These are phyloP conservation scores for Trichoderma sp. DNA, from an alignment of 2,329 filamentous ascomycete species.

Conservation along the genomic window DNA sequence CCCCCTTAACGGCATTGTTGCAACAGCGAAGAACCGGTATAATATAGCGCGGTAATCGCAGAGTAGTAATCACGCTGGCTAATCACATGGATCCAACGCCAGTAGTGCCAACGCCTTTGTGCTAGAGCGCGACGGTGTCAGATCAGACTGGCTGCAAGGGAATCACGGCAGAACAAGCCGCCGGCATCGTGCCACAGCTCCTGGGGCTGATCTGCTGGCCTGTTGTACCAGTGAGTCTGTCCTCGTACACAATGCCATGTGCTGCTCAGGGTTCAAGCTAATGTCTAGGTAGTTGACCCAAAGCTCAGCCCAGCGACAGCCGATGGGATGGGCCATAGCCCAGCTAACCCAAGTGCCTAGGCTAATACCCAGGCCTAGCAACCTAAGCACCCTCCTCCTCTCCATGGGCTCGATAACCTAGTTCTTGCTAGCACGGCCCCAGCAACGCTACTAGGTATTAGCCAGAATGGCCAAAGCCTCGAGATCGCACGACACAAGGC, in stretches of 20 bases:
- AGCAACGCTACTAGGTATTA: not conserved
- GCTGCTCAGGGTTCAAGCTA: not conserved
- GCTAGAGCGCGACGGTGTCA: not conserved
- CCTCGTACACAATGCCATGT: not conserved
- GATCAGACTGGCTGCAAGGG: slow-evolving; percentile 7
- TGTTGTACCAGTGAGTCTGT: not conserved
- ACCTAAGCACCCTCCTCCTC: not conserved
- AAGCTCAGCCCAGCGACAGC: slow-evolving; percentile 16
- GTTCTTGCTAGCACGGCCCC: not conserved
- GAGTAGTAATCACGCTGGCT: not conserved
- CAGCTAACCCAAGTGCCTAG: not conserved
- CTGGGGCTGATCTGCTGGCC: slow-evolving; percentile 7
- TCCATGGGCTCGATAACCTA: not conserved
- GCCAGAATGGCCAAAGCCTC: slow-evolving; percentile 1
- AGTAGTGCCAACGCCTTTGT: not conserved
- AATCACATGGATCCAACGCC: not conserved
- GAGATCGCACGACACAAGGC: slow-evolving; percentile 7
- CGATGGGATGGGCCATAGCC: not conserved
- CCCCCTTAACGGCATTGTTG: not conserved
- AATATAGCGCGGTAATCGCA: not conserved
- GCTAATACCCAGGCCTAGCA: not conserved
- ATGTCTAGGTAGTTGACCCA: not conserved
- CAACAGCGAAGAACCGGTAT: not conserved
- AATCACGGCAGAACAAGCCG: slow-evolving; percentile 6
- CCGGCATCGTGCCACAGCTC: slow-evolving; percentile 1